These are phyloP conservation scores for Tritrichomonas musculus DNA, from an alignment of 208 protist species.

Conservation along the genomic window DNA sequence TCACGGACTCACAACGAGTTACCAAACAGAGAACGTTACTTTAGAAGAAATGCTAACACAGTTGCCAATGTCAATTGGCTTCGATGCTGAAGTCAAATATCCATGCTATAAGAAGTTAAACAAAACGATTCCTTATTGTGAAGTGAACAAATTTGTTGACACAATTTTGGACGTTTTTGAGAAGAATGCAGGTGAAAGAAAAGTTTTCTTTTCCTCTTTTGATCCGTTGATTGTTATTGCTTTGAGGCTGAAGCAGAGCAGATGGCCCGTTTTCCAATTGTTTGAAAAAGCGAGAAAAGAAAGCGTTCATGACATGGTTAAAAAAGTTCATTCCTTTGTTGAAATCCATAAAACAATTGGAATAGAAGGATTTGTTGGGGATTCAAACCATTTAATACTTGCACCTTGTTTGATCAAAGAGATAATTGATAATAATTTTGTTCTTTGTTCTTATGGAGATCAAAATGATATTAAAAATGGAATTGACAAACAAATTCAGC, in stretches of 20 bases:
- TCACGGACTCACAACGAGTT: not conserved
- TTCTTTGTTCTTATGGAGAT: not conserved
- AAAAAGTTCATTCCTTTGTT: not conserved
- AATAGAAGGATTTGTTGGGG: not conserved
- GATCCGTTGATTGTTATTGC: not conserved
- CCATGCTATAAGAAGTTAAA: not conserved
- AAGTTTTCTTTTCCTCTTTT: slow-evolving; percentile 20
- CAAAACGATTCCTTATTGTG: not conserved
- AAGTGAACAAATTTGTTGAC: not conserved
- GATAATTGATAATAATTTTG: not conserved
- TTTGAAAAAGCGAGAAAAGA: not conserved
- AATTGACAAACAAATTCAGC: not conserved
- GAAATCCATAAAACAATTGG: not conserved
- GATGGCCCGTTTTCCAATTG: slow-evolving; percentile 23
- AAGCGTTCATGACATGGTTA: not conserved
- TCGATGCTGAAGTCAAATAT: slow-evolving; percentile 26
- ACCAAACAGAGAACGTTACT: not conserved
- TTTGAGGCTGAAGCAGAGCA: not conserved
- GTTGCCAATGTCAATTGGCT: not conserved
- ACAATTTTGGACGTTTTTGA: not conserved
- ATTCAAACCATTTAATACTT: not conserved
- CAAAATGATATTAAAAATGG: not conserved
- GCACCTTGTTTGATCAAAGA: not conserved
- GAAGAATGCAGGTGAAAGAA: not conserved
- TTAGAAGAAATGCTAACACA: not conserved